These are phyloP conservation scores for Colletotrichum destructivum DNA, from an alignment of 2,329 filamentous ascomycete genomes.

Conservation along the genomic window DNA sequence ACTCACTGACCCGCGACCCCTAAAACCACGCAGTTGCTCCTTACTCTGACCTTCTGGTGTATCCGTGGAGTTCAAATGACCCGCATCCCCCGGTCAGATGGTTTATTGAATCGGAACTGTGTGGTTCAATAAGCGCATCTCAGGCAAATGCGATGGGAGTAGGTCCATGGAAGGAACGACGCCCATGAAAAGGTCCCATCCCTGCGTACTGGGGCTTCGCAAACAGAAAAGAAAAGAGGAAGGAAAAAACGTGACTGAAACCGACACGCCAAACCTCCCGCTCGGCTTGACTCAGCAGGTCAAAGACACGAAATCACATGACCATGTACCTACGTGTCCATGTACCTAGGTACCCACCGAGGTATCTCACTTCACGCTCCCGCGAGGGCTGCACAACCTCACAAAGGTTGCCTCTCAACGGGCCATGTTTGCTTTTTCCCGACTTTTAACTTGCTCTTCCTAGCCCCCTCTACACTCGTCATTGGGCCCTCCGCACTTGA, in stretches of 20 bases:
- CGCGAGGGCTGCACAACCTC: too few species aligned
- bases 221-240: neutral
- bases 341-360: neutral
- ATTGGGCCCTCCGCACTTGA: slow-evolving; percentile 7
- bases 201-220: too few species aligned
- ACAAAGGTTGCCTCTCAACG: neutral
- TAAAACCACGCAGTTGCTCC: slow-evolving; percentile 17
- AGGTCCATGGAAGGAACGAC: too few species aligned
- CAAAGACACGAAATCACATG: slow-evolving; percentile 42
- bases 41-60: slow-evolving; percentile 13
- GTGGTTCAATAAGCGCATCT: too few species aligned
- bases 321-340: neutral
- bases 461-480: neutral
- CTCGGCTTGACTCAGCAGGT: slow-evolving; percentile 41
- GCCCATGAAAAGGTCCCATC: too few species aligned
- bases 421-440: slow-evolving; percentile 33
- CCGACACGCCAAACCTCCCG: slow-evolving; percentile 33
- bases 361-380: neutral
- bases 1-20: slow-evolving; percentile 14
- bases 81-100: too few species aligned
- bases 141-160: too few species aligned
- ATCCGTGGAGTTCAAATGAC: neutral
- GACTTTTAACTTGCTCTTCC: slow-evolving; percentile 28
- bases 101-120: too few species aligned
- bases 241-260: neutral